Percentiles rank a stretch among this genome's conserved stretches.
These are phyloP conservation scores for Arabidopsis hybrid DNA, from an alignment of 441 rosid species.

Conservation along the genomic window DNA sequence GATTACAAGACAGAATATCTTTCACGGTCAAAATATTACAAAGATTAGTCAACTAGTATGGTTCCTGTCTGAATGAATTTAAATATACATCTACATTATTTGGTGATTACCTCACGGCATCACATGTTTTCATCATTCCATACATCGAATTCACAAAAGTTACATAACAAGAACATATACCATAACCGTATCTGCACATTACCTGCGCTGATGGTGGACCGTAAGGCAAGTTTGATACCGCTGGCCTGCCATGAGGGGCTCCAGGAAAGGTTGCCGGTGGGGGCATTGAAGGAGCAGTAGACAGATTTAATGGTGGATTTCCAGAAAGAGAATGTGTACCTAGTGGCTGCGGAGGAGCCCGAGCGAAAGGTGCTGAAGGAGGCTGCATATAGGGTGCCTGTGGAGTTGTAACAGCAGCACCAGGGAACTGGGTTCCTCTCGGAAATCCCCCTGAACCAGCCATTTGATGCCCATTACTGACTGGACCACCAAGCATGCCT, in stretches of 20 bases:
- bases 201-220: conserved; percentile 68
- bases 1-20: conserved; percentile 23
- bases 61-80: conserved; percentile 6
- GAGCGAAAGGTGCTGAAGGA: conserved; percentile 50
- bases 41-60: background rate
- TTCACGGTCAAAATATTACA: conserved; percentile 15
- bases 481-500: conserved; percentile 51
- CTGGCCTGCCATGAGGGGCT: conserved; percentile 53
- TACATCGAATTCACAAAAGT: conserved; percentile 11
- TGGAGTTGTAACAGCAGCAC: conserved; percentile 47
- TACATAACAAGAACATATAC: conserved; percentile 31
- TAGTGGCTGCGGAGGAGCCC: conserved; percentile 59
- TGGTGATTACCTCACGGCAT: conserved; percentile 16
- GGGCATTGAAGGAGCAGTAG: conserved; percentile 49
- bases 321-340: conserved; percentile 49
- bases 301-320: conserved; percentile 43
- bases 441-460: conserved; percentile 52
- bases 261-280: conserved; percentile 54
- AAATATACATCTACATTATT: background rate
- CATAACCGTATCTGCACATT: conserved; percentile 17
- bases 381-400: conserved; percentile 68
- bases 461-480: conserved; percentile 73
- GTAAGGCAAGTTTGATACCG: conserved; percentile 57
- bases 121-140: conserved; percentile 23
- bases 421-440: conserved; percentile 60